Evolutionary conservation across 2,329 filamentous ascomycete genomes (phyloP).

Genomic region (Colletotrichum eleusines): DNA sequence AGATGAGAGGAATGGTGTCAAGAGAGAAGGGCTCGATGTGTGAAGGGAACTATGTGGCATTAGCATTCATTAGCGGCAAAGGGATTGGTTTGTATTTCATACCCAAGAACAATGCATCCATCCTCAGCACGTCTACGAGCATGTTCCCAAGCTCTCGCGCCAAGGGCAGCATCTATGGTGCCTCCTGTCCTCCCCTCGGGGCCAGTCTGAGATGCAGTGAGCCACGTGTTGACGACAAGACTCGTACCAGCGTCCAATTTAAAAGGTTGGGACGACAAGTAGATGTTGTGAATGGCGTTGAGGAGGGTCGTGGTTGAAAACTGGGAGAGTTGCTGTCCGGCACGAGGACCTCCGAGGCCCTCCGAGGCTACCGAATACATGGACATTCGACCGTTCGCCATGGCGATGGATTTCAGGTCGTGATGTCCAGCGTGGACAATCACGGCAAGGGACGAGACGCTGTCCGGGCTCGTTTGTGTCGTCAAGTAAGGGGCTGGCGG

Average conservation of each 20-base stretch:
- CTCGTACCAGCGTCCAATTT: conserved; percentile 90
- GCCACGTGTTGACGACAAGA: conserved; percentile 94
- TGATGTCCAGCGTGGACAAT: conserved; percentile 56
- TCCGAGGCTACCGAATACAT: conserved; percentile 77
- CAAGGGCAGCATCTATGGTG: conserved; percentile 83
- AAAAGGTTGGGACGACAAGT: conserved; percentile 85
- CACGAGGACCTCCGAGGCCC: conserved; percentile 68
- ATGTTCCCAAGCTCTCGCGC: conserved; percentile 93
- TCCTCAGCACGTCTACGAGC: conserved; percentile 94
- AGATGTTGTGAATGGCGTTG: conserved; percentile 91
- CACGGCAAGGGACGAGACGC: conserved; percentile 46
- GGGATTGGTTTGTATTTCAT: conserved; percentile 50
- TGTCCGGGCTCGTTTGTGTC: conserved; percentile 33
- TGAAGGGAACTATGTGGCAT: conserved; percentile 78
- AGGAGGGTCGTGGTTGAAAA: conserved; percentile 93
- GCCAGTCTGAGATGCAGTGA: conserved; percentile 80
- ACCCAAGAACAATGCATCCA: conserved; percentile 92
- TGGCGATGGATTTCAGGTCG: conserved; percentile 48
- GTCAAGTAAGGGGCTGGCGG: background rate
- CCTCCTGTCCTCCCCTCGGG: conserved; percentile 78
- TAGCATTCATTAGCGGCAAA: background rate
- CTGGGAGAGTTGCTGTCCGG: conserved; percentile 78
- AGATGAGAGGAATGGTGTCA: conserved; percentile 83
- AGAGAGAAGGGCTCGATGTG: conserved; percentile 85
- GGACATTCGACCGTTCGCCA: conserved; percentile 73